Evolutionary conservation across 148 eudicot species (phyloP), one percentile per base, ranked within the genome.

Genomic region (Diospyros lotus): DNA sequence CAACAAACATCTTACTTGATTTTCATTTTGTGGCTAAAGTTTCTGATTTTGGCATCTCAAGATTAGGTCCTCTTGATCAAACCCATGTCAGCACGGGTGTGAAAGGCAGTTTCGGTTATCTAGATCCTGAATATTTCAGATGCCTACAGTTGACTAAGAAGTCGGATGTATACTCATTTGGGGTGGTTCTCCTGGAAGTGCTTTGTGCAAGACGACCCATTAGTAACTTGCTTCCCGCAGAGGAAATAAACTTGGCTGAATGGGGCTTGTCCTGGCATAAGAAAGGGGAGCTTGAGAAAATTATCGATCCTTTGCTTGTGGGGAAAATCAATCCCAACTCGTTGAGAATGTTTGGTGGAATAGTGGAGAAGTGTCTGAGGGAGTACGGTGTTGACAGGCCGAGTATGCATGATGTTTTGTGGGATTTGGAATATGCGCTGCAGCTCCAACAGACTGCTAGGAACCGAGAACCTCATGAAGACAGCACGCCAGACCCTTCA

Each of bases 121-220:
- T 86, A 3, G 93, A 89, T 68, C 93, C 90, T 0, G 90, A 89
- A 64, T 89, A 87, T 68, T 72, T 74, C 17, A 70, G 38, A 68
- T 81, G 80, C 75, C 48, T 79, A 5, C 84, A 83, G 17, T 68
- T 85, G 4, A 87, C 93, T 1, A 86, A 85, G 53, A 89, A 86
- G 62, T 89, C 90, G 2, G 92, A 89, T 71, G 87, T 89, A 0
- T 89, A 89, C 76, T 81, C 89, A 17, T 89, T 86, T 38, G 92
- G 92, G 4, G 90, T 89, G 3, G 86, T 89, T 39, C 90, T 89
- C 18, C 78, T 86, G 15, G 93, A 89, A 80, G 88, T 85, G 15
- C 69, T 87, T 4, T 86, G 88, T 53, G 87, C 90, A 38, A 85
- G 88, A 17, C 79, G 82, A 1, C 90, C 78, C 4, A 64, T 89